phyloP scores from a whole-genome alignment of 1,284 basidiomycete genomes.

The Cryptococcus sp. region DNA sequence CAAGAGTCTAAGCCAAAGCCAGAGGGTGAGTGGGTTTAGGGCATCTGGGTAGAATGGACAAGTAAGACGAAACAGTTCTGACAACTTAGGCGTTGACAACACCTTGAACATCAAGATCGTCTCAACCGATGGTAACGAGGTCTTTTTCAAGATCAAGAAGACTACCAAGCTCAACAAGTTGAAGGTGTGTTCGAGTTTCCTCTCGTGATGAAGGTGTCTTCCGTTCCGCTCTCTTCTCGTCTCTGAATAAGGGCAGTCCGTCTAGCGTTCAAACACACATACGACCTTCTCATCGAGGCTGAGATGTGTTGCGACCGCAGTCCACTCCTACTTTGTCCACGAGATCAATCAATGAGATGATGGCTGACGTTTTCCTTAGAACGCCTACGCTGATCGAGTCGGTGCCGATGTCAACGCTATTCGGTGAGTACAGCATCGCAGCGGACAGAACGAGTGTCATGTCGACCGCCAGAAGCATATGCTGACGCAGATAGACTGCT shows the following conservation, averaged over 20 bases:
- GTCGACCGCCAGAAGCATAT: not conserved
- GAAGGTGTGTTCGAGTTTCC: conserved; percentile 29
- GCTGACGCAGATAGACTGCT: conserved; percentile 59
- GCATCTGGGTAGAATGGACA: not conserved
- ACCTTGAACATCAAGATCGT: conserved; percentile 83
- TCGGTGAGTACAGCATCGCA: conserved; percentile 57
- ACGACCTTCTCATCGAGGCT: too few relatives aligned
- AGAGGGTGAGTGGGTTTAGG: conserved; percentile 42
- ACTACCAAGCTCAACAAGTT: conserved; percentile 91
- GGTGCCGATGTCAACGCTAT: conserved; percentile 82
- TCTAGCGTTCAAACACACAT: too few relatives aligned
- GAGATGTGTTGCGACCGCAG: too few relatives aligned
- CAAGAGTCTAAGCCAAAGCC: conserved; percentile 53
- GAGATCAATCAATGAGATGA: too few relatives aligned
- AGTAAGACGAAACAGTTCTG: not conserved
- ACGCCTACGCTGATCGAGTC: conserved; percentile 87
- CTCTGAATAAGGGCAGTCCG: too few relatives aligned
- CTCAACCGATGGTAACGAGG: conserved; percentile 75
- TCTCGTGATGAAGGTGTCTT: not conserved
- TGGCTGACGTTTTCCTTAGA: conserved; percentile 50
- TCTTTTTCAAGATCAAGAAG: conserved; percentile 97
- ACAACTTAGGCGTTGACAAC: conserved; percentile 52
- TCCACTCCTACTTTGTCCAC: too few relatives aligned
- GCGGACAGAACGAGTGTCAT: not conserved
- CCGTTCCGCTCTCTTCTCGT: not conserved